Conservation (phyloP, 306 rosid genomes). For the Cucumis cinereus region DNA sequence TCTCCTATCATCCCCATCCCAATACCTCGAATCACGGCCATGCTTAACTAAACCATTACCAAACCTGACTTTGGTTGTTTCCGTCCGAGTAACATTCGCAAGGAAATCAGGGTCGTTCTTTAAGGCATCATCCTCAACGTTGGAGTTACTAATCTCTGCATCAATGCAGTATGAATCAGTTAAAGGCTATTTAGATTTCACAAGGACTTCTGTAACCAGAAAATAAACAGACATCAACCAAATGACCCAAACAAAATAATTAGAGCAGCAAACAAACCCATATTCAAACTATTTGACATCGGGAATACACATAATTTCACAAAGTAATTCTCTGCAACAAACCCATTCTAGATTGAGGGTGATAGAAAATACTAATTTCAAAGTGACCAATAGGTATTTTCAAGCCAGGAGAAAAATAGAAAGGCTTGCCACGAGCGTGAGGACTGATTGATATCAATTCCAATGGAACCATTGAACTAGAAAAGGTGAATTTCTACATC, state of each 20-base stretch:
- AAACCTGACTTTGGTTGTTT: constrained; percentile 47
- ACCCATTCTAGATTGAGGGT: background rate
- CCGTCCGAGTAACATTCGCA: constrained; percentile 64
- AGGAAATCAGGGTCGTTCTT: constrained; percentile 70
- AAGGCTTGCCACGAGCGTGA: background rate
- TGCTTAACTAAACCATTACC: constrained; percentile 60
- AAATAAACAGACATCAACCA: background rate
- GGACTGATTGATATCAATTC: background rate
- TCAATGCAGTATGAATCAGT: constrained; percentile 14
- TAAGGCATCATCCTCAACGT: constrained; percentile 39
- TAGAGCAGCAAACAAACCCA: background rate
- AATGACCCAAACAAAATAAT: background rate
- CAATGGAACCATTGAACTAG: background rate
- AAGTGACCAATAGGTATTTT: background rate
- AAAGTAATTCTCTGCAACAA: background rate
- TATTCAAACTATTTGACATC: background rate
- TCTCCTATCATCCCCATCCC: constrained; percentile 97
- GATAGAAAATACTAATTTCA: background rate
- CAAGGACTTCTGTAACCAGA: background rate
- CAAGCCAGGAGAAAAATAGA: background rate
- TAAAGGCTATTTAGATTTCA: background rate
- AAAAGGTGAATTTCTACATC: background rate
- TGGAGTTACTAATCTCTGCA: constrained; percentile 35
- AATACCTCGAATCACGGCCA: constrained; percentile 88
- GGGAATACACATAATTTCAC: background rate